A percentile compares a stretch with the other conserved stretches of the same genome.
Conservation (phyloP, 169 alveolate species). For the Plasmodium gonderi region DNA sequence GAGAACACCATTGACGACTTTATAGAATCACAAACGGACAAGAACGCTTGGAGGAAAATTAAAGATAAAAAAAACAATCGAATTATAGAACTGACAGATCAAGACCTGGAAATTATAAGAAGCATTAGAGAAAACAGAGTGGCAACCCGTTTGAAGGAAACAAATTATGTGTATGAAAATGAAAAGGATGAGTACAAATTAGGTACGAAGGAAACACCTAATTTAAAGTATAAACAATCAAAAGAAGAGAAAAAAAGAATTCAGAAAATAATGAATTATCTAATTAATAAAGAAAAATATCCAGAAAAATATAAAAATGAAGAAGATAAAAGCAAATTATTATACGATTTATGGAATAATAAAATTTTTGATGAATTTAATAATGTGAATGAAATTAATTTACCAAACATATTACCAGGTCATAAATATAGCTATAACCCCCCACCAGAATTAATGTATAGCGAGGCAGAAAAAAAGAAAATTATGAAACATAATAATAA, state of each 20-base stretch:
- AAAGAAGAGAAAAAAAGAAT: constrained; percentile 25
- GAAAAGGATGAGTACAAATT: constrained; percentile 73
- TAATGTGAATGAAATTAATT: constrained; percentile 33
- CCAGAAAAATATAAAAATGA: constrained; percentile 36
- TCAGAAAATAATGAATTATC: neutral
- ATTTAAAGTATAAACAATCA: constrained; percentile 18
- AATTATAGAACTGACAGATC: constrained; percentile 34
- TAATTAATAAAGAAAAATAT: constrained; percentile 33
- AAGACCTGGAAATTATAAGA: constrained; percentile 50
- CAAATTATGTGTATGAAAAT: constrained; percentile 70
- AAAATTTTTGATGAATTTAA: constrained; percentile 52
- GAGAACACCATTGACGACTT: constrained; percentile 64
- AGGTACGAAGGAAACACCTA: neutral
- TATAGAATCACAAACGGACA: constrained; percentile 35
- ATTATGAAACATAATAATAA: constrained; percentile 48
- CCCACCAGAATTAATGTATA: constrained; percentile 63
- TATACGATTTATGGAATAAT: constrained; percentile 69
- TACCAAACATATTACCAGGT: constrained; percentile 69
- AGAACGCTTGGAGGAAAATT: constrained; percentile 63
- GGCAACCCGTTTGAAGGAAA: constrained; percentile 18
- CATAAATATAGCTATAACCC: constrained; percentile 75
- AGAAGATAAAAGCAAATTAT: neutral
- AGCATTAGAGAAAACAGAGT: constrained; percentile 58
- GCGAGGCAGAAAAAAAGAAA: constrained; percentile 21
- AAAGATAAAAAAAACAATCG: constrained; percentile 72